Conservation (phyloP, 768 basidiomycete genomes). For the Trametes villosa region DNA sequence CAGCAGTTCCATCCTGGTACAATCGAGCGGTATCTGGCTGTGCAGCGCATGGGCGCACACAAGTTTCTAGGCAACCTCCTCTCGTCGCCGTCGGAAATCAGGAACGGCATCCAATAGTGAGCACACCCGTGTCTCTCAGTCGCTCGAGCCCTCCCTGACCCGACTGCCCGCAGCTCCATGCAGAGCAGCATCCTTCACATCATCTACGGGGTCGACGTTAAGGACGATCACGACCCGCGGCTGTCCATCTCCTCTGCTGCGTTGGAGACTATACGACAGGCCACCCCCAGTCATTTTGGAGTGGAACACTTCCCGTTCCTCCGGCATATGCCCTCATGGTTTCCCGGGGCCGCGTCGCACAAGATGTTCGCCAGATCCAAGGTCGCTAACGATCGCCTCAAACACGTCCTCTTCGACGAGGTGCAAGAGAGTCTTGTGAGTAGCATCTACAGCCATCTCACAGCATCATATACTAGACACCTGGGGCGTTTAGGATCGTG, state of each 20-base stretch:
- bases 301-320: slow-evolving; percentile 12
- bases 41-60: not conserved
- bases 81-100: not conserved
- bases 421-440: not conserved
- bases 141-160: too few species aligned
- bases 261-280: not conserved
- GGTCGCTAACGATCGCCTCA: not conserved
- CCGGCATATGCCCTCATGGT: slow-evolving; percentile 9
- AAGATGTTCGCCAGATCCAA: not conserved
- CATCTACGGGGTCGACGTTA: slow-evolving; percentile 33
- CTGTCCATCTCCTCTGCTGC: not conserved
- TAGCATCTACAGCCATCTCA: not conserved
- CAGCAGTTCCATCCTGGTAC: slow-evolving; percentile 4
- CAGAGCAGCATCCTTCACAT: slow-evolving; percentile 27
- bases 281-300: not conserved
- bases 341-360: slow-evolving; percentile 17
- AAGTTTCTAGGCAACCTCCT: not conserved
- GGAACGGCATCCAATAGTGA: slow-evolving; percentile 10
- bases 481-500: too few species aligned
- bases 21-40: not conserved
- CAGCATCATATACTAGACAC: not conserved
- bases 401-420: slow-evolving; percentile 1
- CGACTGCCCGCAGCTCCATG: not conserved
- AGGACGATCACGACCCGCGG: slow-evolving; percentile 32
- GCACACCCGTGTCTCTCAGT: not conserved